Percentiles rank a stretch among this genome's conserved stretches.
phyloP scores from a whole-genome alignment of 345 rosid genomes.

The Erysimum cheiranthoides region DNA sequence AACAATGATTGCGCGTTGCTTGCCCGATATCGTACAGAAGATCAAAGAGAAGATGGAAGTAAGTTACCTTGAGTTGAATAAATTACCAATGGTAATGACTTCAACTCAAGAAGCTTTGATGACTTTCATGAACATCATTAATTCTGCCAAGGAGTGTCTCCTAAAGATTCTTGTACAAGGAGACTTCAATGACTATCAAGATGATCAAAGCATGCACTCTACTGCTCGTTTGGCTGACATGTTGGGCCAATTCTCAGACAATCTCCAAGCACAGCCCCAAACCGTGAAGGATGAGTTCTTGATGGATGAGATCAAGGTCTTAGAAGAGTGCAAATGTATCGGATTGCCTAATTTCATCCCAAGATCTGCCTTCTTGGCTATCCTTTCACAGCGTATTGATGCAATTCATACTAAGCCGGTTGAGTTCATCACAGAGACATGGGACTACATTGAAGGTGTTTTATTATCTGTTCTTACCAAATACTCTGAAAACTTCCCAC shows the following conservation, averaged over 20 bases:
- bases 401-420: neutral
- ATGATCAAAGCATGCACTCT: slow-evolving; percentile 31
- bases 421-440: slow-evolving; percentile 11
- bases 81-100: slow-evolving; percentile 38
- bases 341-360: slow-evolving; percentile 13
- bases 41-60: slow-evolving; percentile 48
- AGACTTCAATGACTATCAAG: slow-evolving; percentile 49
- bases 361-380: neutral
- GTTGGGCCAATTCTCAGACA: neutral
- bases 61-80: slow-evolving; percentile 47
- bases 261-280: neutral
- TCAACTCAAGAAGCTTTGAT: slow-evolving; percentile 44
- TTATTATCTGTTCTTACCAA: slow-evolving; percentile 10
- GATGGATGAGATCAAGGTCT: slow-evolving; percentile 20
- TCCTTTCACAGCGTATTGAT: neutral
- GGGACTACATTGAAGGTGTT: slow-evolving; percentile 10
- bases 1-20: slow-evolving; percentile 36
- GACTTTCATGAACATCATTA: slow-evolving; percentile 50
- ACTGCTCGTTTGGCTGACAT: slow-evolving; percentile 30
- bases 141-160: slow-evolving; percentile 51
- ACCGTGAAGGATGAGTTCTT: neutral
- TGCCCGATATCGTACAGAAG: slow-evolving; percentile 44
- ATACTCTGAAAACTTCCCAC: slow-evolving; percentile 15
- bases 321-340: slow-evolving; percentile 5
- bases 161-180: slow-evolving; percentile 48